Base-by-base conservation (phyloP, 768 basidiomycete genomes). In the Xerocomellus intermedius region DNA sequence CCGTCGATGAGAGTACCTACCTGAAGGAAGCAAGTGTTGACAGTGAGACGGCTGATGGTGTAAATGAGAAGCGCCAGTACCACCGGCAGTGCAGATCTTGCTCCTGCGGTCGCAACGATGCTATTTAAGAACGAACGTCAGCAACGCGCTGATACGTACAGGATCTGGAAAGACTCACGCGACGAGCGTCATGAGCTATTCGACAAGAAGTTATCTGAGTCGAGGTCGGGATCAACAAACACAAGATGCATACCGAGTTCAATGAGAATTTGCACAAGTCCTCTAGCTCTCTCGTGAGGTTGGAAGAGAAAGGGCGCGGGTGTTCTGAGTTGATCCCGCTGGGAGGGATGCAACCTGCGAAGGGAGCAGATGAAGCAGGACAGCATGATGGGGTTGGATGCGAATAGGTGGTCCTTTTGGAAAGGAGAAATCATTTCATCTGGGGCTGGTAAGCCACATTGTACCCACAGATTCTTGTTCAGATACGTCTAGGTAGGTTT, bases 41-140 rank as follows among this genome's bases (percentile, higher is more conserved):
- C 33, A 14, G 50, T 44, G 37, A 60, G 47, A 30, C 62, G 54
- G 17, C 51, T 60, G 45, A 63, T 54, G 13, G 58, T 60, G 19
- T 60, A 65, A 6, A 65, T 52, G 24, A 63, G 41, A 38, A 65
- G 55, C 4, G 45, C 46, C 30, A 66, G 54, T 2, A 58, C 58
- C 8, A 50, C 43, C 9, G 56, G 62, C 5, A 35, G 14, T n/a
- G 59, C 50, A 2, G 49, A 24, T 16, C 35, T 42, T 1, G 49
- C 56, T 13, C 52, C 55, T 2, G 62, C 59, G 12, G 61, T 21
- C 0, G 54, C 44, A 13, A 66, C 56, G 47, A 65, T 19, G 7
- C 64, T 65, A 24, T 10, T 16, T 12, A 5, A 19, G 14, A 42
- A 38, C 8, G n/a, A n/a, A 24, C 3, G 12, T 49, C 28, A 30